These are phyloP conservation scores for Epichloe gansuensis DNA, from an alignment of 2,329 filamentous ascomycete species.

Conservation along the genomic window DNA sequence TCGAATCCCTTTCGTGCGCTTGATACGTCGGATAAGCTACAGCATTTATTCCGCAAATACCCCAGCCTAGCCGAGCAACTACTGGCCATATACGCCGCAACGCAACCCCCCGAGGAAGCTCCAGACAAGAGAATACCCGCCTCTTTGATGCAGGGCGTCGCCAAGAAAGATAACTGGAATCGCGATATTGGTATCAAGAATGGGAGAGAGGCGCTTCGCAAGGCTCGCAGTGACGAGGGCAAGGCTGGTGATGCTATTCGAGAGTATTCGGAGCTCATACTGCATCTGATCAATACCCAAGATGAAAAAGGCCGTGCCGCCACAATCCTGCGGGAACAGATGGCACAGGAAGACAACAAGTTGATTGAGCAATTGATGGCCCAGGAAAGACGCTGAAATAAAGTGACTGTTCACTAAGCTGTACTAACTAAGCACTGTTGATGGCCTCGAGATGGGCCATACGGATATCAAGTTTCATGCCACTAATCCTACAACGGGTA, in stretches of 20 bases:
- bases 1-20: slow-evolving; percentile 38
- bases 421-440: not conserved
- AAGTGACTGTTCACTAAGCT: not conserved
- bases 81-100: slow-evolving; percentile 35
- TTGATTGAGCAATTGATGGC: slow-evolving; percentile 37
- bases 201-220: slow-evolving; percentile 40
- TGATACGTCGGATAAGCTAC: slow-evolving; percentile 36
- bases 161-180: slow-evolving; percentile 38
- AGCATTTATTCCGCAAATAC: slow-evolving; percentile 38
- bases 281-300: slow-evolving; percentile 30
- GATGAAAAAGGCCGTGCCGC: slow-evolving; percentile 19
- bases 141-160: slow-evolving; percentile 20
- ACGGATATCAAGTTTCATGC: slow-evolving; percentile 5
- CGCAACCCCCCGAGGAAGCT: slow-evolving; percentile 31
- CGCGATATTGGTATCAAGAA: slow-evolving; percentile 43
- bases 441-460: not conserved
- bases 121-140: slow-evolving; percentile 17
- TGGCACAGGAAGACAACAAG: slow-evolving; percentile 33
- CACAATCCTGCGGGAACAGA: slow-evolving; percentile 29
- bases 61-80: slow-evolving; percentile 35
- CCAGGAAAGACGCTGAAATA: slow-evolving; percentile 24
- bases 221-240: slow-evolving; percentile 34
- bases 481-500: slow-evolving; percentile 1
- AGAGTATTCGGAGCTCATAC: slow-evolving; percentile 47
- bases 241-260: slow-evolving; percentile 45